Percentiles rank a stretch among this genome's conserved stretches.
These are phyloP conservation scores for Stephanodiscus triporus DNA, from an alignment of 108 stramenopile species.

Conservation along the genomic window DNA sequence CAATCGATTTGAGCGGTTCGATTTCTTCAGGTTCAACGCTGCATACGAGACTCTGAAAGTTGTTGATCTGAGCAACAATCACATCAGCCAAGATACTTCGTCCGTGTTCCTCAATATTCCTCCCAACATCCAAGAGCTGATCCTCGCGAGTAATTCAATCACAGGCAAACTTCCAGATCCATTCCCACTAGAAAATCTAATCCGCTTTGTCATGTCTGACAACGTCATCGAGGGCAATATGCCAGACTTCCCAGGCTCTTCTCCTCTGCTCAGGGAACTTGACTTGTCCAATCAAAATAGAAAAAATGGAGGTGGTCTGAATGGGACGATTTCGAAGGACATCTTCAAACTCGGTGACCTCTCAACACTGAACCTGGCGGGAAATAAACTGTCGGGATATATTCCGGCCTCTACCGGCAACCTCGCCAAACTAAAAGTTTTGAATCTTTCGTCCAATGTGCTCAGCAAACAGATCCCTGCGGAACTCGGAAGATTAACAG, in stretches of 20 bases:
- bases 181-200: background rate
- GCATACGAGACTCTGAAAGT: slow-evolving; percentile 22
- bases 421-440: background rate
- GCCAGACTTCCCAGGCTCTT: background rate
- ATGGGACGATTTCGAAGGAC: background rate
- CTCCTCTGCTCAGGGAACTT: slow-evolving; percentile 3
- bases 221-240: background rate
- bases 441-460: background rate
- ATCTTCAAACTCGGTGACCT: background rate
- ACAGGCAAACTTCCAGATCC: slow-evolving; percentile 10
- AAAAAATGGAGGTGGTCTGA: background rate
- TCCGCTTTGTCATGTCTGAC: background rate
- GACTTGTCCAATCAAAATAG: background rate
- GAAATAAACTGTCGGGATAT: background rate
- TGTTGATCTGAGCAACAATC: slow-evolving; percentile 51
- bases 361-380: background rate
- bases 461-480: background rate
- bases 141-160: slow-evolving; percentile 13
- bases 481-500: background rate
- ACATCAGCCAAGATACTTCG: slow-evolving; percentile 34
- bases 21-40: slow-evolving; percentile 55
- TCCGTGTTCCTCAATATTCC: slow-evolving; percentile 27
- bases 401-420: background rate
- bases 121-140: slow-evolving; percentile 13
- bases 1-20: slow-evolving; percentile 40